A percentile compares a stretch with the other conserved stretches of the same genome.
These are phyloP conservation scores for Venturia asperata DNA, from an alignment of 2,329 filamentous ascomycete genomes.

Conservation along the genomic window DNA sequence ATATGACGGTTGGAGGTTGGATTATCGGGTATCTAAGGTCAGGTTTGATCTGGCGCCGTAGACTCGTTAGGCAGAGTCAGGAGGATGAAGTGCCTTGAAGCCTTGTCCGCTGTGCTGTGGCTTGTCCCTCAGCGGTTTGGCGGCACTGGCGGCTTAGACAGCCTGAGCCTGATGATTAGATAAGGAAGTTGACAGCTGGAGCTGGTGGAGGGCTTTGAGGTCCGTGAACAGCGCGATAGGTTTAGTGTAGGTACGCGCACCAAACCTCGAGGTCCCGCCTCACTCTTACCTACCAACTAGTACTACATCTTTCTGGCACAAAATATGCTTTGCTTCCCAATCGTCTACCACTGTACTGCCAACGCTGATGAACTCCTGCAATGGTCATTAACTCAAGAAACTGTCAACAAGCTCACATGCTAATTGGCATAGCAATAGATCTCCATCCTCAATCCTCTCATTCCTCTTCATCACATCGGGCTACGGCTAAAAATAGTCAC, in stretches of 20 bases:
- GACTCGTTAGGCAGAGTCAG: background rate
- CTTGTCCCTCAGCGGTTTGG: background rate
- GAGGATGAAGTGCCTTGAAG: background rate
- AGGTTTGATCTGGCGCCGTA: background rate
- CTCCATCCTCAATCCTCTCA: too few species aligned
- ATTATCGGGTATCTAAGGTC: slow-evolving; percentile 1
- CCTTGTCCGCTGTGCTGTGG: background rate
- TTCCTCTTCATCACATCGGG: too few species aligned
- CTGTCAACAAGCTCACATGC: too few species aligned
- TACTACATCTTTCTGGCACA: background rate
- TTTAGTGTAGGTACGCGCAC: background rate
- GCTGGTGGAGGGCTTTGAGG: background rate
- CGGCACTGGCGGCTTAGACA: background rate
- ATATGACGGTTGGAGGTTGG: background rate
- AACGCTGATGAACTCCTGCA: background rate
- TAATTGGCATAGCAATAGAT: too few species aligned
- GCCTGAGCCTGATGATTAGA: too few species aligned
- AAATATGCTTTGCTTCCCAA: background rate
- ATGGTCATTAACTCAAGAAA: background rate
- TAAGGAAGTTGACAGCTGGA: background rate
- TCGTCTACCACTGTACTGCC: background rate
- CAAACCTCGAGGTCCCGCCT: too few species aligned
- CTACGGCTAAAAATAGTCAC: too few species aligned
- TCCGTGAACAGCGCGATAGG: too few species aligned
- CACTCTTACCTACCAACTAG: background rate